A percentile compares a stretch with the other conserved stretches of the same genome.
phyloP scores from a whole-genome alignment of 495 filamentous ascomycete species.

The Thermothielavioides terrestris region DNA sequence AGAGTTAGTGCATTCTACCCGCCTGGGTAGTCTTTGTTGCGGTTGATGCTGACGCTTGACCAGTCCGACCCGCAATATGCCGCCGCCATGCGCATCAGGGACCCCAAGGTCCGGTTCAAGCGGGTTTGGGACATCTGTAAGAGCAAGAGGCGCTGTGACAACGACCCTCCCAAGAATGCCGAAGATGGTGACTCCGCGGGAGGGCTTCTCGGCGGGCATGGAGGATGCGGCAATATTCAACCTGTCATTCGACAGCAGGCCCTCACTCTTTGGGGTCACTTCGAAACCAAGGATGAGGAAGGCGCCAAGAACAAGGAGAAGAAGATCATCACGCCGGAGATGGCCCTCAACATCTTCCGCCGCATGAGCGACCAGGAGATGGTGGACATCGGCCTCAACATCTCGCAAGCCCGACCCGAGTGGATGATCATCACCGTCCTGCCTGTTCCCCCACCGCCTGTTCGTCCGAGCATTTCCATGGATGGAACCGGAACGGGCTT shows the following conservation, averaged over 20 bases:
- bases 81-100: conserved; percentile 70
- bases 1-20: conserved; percentile 67
- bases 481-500: conserved; percentile 79
- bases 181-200: conserved; percentile 34
- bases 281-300: conserved; percentile 56
- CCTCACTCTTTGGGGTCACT: conserved; percentile 59
- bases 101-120: conserved; percentile 90
- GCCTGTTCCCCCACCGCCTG: conserved; percentile 89
- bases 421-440: conserved; percentile 98
- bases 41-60: conserved; percentile 54
- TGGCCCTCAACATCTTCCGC: conserved; percentile 76
- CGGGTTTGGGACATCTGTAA: conserved; percentile 83
- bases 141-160: conserved; percentile 72
- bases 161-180: conserved; percentile 56
- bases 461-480: conserved; percentile 90
- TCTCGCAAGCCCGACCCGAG: conserved; percentile 87
- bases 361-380: conserved; percentile 74
- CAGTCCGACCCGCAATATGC: conserved; percentile 77
- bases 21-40: conserved; percentile 33
- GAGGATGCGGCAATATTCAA: conserved; percentile 87
- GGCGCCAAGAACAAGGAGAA: conserved; percentile 75
- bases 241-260: conserved; percentile 79
- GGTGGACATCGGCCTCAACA: conserved; percentile 78
- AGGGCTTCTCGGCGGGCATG: conserved; percentile 44
- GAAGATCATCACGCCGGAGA: conserved; percentile 70